Evolutionary conservation across 495 filamentous ascomycete species (phyloP).

Genomic region (Chaetomium fimeti): DNA sequence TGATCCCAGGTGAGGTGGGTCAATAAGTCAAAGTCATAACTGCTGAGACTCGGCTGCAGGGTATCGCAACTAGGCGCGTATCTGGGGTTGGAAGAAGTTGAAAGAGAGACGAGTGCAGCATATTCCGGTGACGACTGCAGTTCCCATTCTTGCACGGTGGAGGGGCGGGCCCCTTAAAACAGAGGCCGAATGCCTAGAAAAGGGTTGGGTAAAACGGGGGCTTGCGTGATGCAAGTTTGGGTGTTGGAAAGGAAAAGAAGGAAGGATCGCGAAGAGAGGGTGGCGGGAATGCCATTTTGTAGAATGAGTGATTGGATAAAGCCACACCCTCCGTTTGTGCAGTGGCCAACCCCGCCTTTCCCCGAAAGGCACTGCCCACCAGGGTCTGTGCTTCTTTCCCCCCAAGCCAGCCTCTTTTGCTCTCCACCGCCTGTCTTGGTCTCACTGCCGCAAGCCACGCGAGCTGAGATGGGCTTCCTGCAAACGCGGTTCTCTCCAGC

Average conservation of each 20-base stretch:
- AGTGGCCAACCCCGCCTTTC: not conserved
- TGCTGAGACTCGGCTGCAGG: not conserved
- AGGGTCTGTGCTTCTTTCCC: not conserved
- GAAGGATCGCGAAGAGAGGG: not conserved
- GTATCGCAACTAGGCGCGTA: constrained; percentile 4
- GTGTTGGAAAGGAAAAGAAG: not conserved
- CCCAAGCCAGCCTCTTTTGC: no score
- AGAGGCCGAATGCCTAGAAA: constrained; percentile 16
- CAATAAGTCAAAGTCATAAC: constrained; percentile 17
- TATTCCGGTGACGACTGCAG: constrained; percentile 12
- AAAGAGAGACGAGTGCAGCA: constrained; percentile 8
- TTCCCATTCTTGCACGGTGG: constrained; percentile 24
- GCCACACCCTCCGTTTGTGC: not conserved
- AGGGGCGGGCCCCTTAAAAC: constrained; percentile 18
- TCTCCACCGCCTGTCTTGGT: not conserved
- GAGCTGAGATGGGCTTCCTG: no score
- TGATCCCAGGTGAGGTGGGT: constrained; percentile 11
- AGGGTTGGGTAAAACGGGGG: not conserved
- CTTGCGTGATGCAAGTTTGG: constrained; percentile 4
- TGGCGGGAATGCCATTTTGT: not conserved
- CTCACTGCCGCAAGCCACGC: not conserved
- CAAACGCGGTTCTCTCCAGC: no score
- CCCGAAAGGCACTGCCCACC: not conserved
- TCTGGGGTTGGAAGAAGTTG: constrained; percentile 23
- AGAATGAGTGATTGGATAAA: not conserved